These are phyloP conservation scores for Yamadazyma spencermartinsiae DNA, from an alignment of 1,139 yeast genomes.

Conservation along the genomic window DNA sequence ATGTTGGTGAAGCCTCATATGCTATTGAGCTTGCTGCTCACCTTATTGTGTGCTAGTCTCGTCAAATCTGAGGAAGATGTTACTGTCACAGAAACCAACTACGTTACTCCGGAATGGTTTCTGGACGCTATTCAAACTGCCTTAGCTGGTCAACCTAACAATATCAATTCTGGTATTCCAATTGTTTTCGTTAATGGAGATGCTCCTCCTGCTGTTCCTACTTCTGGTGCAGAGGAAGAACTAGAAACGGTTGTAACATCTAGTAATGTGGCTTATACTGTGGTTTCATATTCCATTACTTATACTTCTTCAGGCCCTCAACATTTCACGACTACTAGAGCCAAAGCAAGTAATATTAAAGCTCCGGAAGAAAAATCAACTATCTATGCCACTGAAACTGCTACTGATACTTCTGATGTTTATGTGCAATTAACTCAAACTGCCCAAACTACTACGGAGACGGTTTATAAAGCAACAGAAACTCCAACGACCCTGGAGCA, in stretches of 20 bases:
- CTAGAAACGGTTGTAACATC: slow-evolving; percentile 7
- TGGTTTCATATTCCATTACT: slow-evolving; percentile 8
- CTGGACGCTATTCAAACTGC: slow-evolving; percentile 22
- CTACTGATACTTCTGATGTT: slow-evolving; percentile 17
- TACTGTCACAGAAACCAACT: slow-evolving; percentile 31
- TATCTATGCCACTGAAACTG: slow-evolving; percentile 18
- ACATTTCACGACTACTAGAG: slow-evolving; percentile 7
- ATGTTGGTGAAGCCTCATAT: slow-evolving; percentile 2
- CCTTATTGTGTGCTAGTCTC: neutral
- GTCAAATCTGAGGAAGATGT: slow-evolving; percentile 13
- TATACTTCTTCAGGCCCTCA: slow-evolving; percentile 11
- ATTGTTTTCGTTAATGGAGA: slow-evolving; percentile 33
- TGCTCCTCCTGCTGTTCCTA: slow-evolving; percentile 2
- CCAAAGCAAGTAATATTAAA: neutral
- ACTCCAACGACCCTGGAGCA: slow-evolving; percentile 20
- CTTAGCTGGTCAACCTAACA: slow-evolving; percentile 24
- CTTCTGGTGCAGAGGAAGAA: slow-evolving; percentile 1
- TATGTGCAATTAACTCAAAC: slow-evolving; percentile 14
- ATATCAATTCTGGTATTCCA: slow-evolving; percentile 29
- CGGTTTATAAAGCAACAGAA: slow-evolving; percentile 24
- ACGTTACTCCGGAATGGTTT: slow-evolving; percentile 32
- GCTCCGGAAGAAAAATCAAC: slow-evolving; percentile 12
- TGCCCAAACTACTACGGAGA: slow-evolving; percentile 29
- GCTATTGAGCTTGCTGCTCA: slow-evolving; percentile 4
- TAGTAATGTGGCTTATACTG: slow-evolving; percentile 8